Evolutionary conservation across 768 basidiomycete species (phyloP).

Genomic region (Megacollybia marginata): DNA sequence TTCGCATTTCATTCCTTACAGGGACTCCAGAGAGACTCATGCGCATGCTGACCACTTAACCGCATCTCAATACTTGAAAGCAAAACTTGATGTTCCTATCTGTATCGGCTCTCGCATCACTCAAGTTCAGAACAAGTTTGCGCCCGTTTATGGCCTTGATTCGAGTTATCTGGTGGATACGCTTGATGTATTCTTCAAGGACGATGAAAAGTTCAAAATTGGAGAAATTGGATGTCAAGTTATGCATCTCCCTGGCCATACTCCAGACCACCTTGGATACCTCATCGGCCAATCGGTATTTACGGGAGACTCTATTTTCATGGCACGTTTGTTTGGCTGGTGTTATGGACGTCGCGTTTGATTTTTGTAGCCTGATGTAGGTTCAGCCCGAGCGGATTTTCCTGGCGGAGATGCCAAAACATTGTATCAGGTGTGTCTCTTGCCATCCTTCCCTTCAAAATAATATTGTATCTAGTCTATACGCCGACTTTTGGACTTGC

Average conservation of each 20-base stretch:
- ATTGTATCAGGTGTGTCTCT: conserved; percentile 20
- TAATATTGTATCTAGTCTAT: conserved; percentile 20
- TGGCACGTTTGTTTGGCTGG: conserved; percentile 11
- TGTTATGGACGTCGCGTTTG: not conserved
- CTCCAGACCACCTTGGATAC: conserved; percentile 29
- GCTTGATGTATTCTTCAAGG: conserved; percentile 26
- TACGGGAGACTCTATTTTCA: conserved; percentile 32
- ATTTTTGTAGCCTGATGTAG: conserved; percentile 24
- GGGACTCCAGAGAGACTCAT: conserved; percentile 22
- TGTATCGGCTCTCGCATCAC: conserved; percentile 29
- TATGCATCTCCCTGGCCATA: conserved; percentile 30
- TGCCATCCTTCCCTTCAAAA: not conserved
- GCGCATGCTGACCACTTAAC: conserved; percentile 33
- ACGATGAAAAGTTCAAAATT: conserved; percentile 25
- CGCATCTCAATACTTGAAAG: conserved; percentile 26
- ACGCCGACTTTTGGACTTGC: conserved; percentile 25
- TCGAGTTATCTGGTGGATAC: conserved; percentile 13
- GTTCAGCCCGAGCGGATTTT: conserved; percentile 30
- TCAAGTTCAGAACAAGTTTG: conserved; percentile 25
- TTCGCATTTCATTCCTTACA: not conserved
- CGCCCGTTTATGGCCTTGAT: conserved; percentile 23
- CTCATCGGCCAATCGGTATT: conserved; percentile 27
- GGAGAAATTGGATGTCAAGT: conserved; percentile 21
- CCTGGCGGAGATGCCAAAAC: conserved; percentile 28
- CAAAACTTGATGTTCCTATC: conserved; percentile 19